phyloP scores from a whole-genome alignment of 129 eudicot species.

The Lonicera japonica region DNA sequence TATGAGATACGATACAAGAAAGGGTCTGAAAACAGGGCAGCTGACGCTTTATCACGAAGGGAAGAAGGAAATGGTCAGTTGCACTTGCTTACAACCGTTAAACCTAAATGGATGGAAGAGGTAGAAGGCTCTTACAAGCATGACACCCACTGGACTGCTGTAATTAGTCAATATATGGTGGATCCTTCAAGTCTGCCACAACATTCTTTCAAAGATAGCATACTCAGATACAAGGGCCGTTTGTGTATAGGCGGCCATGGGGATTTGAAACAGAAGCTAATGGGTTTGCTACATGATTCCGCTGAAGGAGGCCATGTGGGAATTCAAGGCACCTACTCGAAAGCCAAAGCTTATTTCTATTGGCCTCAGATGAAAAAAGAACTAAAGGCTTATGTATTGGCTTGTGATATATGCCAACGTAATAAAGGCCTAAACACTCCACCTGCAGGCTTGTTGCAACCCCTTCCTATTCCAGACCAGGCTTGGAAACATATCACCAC shows the following conservation, averaged over 20 bases:
- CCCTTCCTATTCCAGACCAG: too few relatives aligned
- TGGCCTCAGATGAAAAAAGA: too few relatives aligned
- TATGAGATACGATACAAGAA: not conserved
- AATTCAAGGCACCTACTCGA: too few relatives aligned
- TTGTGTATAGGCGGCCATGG: not conserved
- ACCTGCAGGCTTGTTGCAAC: too few relatives aligned
- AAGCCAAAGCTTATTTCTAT: too few relatives aligned
- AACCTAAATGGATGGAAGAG: not conserved
- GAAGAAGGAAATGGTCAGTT: not conserved
- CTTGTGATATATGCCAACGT: too few relatives aligned
- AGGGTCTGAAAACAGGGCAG: not conserved
- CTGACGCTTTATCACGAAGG: not conserved
- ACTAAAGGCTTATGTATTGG: too few relatives aligned
- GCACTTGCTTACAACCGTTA: not conserved
- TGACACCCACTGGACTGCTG: not conserved
- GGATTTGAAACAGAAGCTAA: too few relatives aligned
- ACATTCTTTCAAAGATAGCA: not conserved
- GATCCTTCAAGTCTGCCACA: too few relatives aligned
- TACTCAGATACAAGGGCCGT: not conserved
- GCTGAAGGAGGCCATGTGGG: not conserved
- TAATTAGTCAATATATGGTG: not conserved
- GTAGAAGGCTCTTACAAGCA: not conserved
- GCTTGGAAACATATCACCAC: too few relatives aligned
- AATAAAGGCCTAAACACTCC: too few relatives aligned
- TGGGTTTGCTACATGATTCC: not conserved